Conservation (phyloP, 345 rosid genomes). For the Dovyalis caffra region DNA sequence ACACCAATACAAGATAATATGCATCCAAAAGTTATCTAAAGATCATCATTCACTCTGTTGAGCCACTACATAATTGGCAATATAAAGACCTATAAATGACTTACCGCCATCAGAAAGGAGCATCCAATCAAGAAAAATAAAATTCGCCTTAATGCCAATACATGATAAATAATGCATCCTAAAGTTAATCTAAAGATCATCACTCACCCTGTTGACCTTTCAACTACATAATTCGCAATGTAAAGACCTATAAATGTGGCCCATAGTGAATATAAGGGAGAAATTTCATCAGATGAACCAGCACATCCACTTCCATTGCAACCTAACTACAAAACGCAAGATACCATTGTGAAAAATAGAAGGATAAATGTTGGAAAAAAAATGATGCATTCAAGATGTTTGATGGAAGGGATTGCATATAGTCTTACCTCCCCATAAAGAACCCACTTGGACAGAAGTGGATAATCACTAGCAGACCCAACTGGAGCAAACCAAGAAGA, state of each 20-base stretch:
- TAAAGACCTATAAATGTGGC: conserved; percentile 98
- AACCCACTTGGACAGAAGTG: conserved; percentile 96
- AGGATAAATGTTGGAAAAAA: conserved; percentile 17
- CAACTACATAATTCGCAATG: conserved; percentile 97
- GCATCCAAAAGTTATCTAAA: too few species aligned
- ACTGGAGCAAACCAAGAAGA: conserved; percentile 99
- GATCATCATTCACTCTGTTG: too few species aligned
- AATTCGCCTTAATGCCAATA: background rate
- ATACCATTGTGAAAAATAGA: background rate
- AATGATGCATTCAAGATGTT: background rate
- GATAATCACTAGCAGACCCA: conserved; percentile 98
- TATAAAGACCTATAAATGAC: too few species aligned
- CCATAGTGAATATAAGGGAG: conserved; percentile 98
- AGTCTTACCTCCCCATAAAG: conserved; percentile 85
- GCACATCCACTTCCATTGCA: conserved; percentile 61
- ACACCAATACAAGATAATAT: too few species aligned
- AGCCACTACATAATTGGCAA: too few species aligned
- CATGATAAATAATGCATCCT: background rate
- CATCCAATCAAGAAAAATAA: background rate
- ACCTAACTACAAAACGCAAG: conserved; percentile 45
- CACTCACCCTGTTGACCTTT: conserved; percentile 96
- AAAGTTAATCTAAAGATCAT: conserved; percentile 15
- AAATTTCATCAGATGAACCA: conserved; percentile 82
- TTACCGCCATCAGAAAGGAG: background rate
- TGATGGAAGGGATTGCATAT: background rate